Evolutionary conservation across 129 eudicot genomes (phyloP), one percentile per base, ranked within the genome.

Genomic region (Solidago caesia): DNA sequence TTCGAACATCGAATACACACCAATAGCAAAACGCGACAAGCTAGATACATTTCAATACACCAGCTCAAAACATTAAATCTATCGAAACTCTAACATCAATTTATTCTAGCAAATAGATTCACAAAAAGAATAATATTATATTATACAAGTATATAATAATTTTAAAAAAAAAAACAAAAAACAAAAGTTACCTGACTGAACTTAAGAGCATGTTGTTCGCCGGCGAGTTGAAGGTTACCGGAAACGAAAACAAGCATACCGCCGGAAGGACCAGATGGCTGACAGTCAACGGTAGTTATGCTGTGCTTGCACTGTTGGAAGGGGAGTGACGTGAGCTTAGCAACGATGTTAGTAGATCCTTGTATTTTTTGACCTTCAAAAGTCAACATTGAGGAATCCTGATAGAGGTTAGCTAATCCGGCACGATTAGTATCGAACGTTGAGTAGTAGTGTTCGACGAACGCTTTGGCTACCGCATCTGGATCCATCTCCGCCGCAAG

Each of bases 251-350:
- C 91, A 15, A 87, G 88, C 81, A 87, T 72, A 52, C 88, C 88
- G 26, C 88, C 85, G 53, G 86, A 85, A 42, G 86, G 80, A 48
- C 88, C 91, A 29, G 92, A 87, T 0, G 87, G 92, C 87, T 87
- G 92, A 73, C 80, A 87, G 60, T 87, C 92, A 26, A 84, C 89
- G 49, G 92, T 84, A 48, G 85, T 82, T 82, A 87, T 82, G 29
- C 63, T 77, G 68, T 87, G 92, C 80, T 84, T 84, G 73, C 92
- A 87, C 85, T 87, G 92, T 73, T 87, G 92, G 73, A 87, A 84
- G 0, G 92, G 92, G 41, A 87, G 88, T 15, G 87, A 64, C 8
- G 82, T 79, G 10, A 87, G 78, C 81, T 87, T 87, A 0, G 87
- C 89, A 5, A 80, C 81, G 68, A 87, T 87, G 70, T 73, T 82